Conservation (phyloP, 495 filamentous ascomycete species). For the Annulohypoxylon moriforme region DNA sequence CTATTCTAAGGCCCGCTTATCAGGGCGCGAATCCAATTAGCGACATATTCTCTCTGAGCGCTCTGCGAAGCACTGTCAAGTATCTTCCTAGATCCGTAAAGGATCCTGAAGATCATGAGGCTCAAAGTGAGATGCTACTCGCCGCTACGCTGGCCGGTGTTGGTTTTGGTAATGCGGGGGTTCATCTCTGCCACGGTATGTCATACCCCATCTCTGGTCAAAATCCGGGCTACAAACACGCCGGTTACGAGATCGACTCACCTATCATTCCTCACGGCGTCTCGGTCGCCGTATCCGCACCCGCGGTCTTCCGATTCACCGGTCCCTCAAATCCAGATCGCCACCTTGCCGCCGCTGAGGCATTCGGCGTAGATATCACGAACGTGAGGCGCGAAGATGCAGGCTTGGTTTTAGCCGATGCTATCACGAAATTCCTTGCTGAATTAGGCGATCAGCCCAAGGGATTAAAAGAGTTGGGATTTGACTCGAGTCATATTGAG, state of each 20-base stretch:
- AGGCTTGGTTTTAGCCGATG: slow-evolving; percentile 85
- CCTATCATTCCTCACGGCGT: slow-evolving; percentile 97
- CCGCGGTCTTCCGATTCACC: slow-evolving; percentile 94
- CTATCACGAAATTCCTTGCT: slow-evolving; percentile 79
- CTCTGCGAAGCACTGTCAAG: slow-evolving; percentile 82
- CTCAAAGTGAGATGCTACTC: slow-evolving; percentile 93
- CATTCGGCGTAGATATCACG: slow-evolving; percentile 88
- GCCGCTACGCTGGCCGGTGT: slow-evolving; percentile 94
- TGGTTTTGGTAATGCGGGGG: slow-evolving; percentile 96
- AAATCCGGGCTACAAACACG: slow-evolving; percentile 89
- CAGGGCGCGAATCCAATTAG: slow-evolving; percentile 98
- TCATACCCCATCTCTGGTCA: slow-evolving; percentile 94
- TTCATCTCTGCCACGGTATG: slow-evolving; percentile 96
- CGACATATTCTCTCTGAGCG: slow-evolving; percentile 91
- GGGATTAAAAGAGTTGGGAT: slow-evolving; percentile 86
- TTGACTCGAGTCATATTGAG: slow-evolving; percentile 77
- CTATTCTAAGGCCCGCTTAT: slow-evolving; percentile 90
- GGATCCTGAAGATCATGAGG: slow-evolving; percentile 90
- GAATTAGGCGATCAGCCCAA: slow-evolving; percentile 89
- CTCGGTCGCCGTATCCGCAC: slow-evolving; percentile 92
- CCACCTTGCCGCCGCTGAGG: slow-evolving; percentile 88
- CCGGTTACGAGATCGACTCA: slow-evolving; percentile 77
- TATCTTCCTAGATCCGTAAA: slow-evolving; percentile 88
- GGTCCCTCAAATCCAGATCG: slow-evolving; percentile 89
- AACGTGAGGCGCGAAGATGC: slow-evolving; percentile 88